Base-by-base conservation (phyloP, 1,284 basidiomycete genomes). In the Heterobasidion irregulare region DNA sequence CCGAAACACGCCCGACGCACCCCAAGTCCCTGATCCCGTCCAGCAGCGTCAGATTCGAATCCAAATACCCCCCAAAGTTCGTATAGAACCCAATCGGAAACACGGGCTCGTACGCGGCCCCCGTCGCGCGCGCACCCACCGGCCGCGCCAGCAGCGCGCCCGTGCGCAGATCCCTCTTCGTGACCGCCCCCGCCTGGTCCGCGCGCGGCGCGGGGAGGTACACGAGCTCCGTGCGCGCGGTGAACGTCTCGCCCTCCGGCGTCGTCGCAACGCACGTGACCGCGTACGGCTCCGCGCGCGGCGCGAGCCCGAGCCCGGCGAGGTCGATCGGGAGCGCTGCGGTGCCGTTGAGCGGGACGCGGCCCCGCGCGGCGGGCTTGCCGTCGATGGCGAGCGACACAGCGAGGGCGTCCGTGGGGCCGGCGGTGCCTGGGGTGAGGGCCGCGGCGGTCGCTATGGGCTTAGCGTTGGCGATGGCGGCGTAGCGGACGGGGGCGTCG, bases 21-120 rank as follows among this genome's bases (percentile, higher is more conserved):
- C 87, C 86, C 71, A 82, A 77, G 1, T 70, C 65, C 56, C 79
- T 80, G 61, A 89, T 68, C 51, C 78, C 75, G 50, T 84, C 75
- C 19, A 86, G 67, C 16, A 80, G 66, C 0, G 78, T 76, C 19
- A 85, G 62, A 65, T 89, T 82, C 8, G 67, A 62, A 2, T 74
- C 74, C 49, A 26, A 26, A 3, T 89, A 89, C 4, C 70, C 70
- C 53, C 75, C 75, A 57, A 86, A 89, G 45, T 73, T 70, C 0
- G 86, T 88, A 63, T 88, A 90, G 65, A 86, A 90, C 2, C 88
- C 88, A 53, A 88, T 76, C 0, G 87, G 84, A 53, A 89, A 79
- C 0, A 90, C 73, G 0, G 82, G 75, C 44, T 77, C 73, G 64
- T 82, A 89, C 6, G 64, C 62, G 16, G 12, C 41, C 16, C 41